Evolutionary conservation across 495 filamentous ascomycete species (phyloP), one percentile per base, ranked within the genome.

Genomic region (Xylaria telfairii): DNA sequence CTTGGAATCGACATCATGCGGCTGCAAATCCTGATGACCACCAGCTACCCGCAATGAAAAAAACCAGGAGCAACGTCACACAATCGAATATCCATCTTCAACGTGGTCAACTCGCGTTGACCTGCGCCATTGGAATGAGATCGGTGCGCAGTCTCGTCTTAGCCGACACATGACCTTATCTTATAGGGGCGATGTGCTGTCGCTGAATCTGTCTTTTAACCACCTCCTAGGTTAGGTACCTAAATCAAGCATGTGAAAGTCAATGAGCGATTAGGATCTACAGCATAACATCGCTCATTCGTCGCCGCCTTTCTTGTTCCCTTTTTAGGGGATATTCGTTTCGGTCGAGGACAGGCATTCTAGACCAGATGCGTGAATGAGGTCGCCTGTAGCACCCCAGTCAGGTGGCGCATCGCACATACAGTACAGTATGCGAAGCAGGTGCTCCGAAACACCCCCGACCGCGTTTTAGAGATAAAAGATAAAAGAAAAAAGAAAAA

Each of bases 71-170:
- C 39, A 28, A n/a, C 60, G 41, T 54, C 51, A 5, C 19, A 51
- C 39, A 15, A 65, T 21, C 46, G 26, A 59, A 53, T 47, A 59
- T n/a, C 13, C 17, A 10, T 49, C 30, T 10, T 44, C 67, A 34
- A 62, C 67, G 67, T 69, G 67, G 67, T 28, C 54, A 42, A 61
- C 54, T 68, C 67, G 39, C 42, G 67, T 61, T 61, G 49, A 28
- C 13, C 46, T 32, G 42, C n/a, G 7, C 30, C 19, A 41, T 51
- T 46, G 44, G 54, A 42, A 62, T 59, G n/a, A 60, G n/a, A 21
- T 49, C 6, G 30, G 44, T 37, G 32, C 32, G 21, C 53, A 56
- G 51, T 51, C 26, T 32, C 44, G 8, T 51, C 26, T 32, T 32
- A 13, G 56, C 56, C 44, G 26, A 41, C 34, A 47, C 39, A 17